Conservation (phyloP, 2,329 filamentous ascomycete genomes). For the Colletotrichum sp. region DNA sequence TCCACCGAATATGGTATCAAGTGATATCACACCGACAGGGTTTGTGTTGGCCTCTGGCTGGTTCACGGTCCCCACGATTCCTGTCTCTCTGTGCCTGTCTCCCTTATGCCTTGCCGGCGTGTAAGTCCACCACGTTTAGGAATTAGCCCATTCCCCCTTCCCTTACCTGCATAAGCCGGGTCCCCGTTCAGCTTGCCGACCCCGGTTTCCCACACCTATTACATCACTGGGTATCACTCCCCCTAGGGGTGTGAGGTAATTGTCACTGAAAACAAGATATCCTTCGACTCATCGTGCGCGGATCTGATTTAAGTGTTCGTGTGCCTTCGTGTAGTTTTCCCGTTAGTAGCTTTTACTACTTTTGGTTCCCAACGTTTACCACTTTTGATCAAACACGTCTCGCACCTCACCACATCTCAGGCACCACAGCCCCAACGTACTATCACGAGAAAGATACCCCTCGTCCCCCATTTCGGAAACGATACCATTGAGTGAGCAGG, state of each 20-base stretch:
- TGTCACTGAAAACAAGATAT: not conserved
- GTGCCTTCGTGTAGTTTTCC: not conserved
- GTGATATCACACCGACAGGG: slow-evolving; percentile 21
- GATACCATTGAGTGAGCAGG: not conserved
- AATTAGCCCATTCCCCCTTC: not conserved
- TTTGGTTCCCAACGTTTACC: not conserved
- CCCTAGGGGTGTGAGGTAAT: slow-evolving; percentile 14
- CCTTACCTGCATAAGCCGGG: not conserved
- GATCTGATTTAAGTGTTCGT: slow-evolving; percentile 8
- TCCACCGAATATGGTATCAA: not conserved
- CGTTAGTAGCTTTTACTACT: not conserved
- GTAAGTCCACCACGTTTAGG: not conserved
- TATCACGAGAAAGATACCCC: not conserved
- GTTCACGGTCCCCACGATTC: not conserved
- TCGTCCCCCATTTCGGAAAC: not conserved
- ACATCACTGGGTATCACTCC: slow-evolving; percentile 16
- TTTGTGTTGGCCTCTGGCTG: not conserved
- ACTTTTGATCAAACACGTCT: not conserved
- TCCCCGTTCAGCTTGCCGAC: not conserved
- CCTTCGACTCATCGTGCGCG: not conserved
- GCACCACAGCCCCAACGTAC: not conserved
- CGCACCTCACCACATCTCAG: not conserved
- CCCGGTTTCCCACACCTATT: slow-evolving; percentile 2
- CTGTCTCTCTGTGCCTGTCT: not conserved
- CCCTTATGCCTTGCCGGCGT: not conserved